phyloP scores from a whole-genome alignment of 108 stramenopile genomes.

The Skeletonema tropicum region DNA sequence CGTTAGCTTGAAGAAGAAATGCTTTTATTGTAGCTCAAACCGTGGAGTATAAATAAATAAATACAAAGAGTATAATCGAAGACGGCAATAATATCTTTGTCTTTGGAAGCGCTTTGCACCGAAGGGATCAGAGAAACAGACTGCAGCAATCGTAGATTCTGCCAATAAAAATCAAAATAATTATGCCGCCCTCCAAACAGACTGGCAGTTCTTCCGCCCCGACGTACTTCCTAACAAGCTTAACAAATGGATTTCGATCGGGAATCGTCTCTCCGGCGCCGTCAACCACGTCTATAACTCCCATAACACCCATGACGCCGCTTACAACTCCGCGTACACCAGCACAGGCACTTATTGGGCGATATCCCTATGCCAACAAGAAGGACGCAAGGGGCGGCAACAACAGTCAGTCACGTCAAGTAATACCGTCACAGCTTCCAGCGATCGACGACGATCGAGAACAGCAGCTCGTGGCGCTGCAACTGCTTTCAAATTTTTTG shows the following conservation, averaged over 20 bases:
- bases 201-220: background rate
- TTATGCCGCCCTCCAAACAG: background rate
- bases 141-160: background rate
- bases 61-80: background rate
- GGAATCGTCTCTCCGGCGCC: slow-evolving; percentile 14
- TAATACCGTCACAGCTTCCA: background rate
- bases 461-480: slow-evolving; percentile 36
- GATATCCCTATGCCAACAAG: background rate
- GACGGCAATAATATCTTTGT: background rate
- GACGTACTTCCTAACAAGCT: background rate
- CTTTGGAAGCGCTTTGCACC: background rate
- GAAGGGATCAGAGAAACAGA: background rate
- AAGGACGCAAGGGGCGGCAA: background rate
- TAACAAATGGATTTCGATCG: slow-evolving; percentile 6
- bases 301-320: slow-evolving; percentile 10
- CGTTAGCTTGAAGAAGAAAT: background rate
- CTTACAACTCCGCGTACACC: slow-evolving; percentile 19
- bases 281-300: slow-evolving; percentile 18
- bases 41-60: background rate
- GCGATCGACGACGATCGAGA: slow-evolving; percentile 17
- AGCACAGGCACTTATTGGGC: background rate
- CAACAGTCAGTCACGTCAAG: background rate
- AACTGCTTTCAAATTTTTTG: slow-evolving; percentile 40
- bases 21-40: background rate
- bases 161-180: background rate